phyloP scores from a whole-genome alignment of 1,284 basidiomycete genomes.

The Stygiomarasmius scandens region DNA sequence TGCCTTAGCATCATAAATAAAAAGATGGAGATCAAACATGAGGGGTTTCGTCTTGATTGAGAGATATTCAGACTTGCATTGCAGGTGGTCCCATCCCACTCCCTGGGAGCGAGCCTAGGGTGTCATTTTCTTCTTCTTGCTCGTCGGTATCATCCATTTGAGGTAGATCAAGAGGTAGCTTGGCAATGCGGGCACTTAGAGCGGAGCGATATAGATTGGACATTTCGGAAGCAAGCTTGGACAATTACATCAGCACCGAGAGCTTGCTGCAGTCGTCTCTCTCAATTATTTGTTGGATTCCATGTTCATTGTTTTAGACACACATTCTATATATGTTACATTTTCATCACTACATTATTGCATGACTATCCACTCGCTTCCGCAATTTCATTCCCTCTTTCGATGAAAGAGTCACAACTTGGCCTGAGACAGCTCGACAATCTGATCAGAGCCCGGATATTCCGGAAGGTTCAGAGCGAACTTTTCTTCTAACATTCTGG shows the following conservation, averaged over 20 bases:
- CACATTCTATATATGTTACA: too few relatives aligned
- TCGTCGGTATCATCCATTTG: slow-evolving; percentile 22
- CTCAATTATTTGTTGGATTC: too few relatives aligned
- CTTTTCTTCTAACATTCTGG: slow-evolving; percentile 70
- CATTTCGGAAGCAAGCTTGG: too few relatives aligned
- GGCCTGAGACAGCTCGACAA: slow-evolving; percentile 64
- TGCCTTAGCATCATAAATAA: slow-evolving; percentile 20
- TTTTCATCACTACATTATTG: too few relatives aligned
- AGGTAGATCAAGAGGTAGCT: slow-evolving; percentile 57
- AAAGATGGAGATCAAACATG: neutral
- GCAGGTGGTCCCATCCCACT: slow-evolving; percentile 61
- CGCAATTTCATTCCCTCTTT: too few relatives aligned
- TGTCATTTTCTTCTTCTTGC: slow-evolving; percentile 62
- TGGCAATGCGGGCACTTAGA: slow-evolving; percentile 66
- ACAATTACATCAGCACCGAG: too few relatives aligned
- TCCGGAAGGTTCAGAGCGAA: slow-evolving; percentile 76
- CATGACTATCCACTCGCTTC: too few relatives aligned
- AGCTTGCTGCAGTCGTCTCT: too few relatives aligned
- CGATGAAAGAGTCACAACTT: too few relatives aligned
- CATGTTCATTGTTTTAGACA: too few relatives aligned
- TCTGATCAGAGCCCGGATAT: slow-evolving; percentile 79
- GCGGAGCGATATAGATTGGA: slow-evolving; percentile 72
- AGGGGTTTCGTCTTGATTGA: neutral
- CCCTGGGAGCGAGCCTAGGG: slow-evolving; percentile 60
- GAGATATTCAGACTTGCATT: slow-evolving; percentile 45